Evolutionary conservation across 768 basidiomycete species (phyloP).

Genomic region (Mycena rebaudengoi): DNA sequence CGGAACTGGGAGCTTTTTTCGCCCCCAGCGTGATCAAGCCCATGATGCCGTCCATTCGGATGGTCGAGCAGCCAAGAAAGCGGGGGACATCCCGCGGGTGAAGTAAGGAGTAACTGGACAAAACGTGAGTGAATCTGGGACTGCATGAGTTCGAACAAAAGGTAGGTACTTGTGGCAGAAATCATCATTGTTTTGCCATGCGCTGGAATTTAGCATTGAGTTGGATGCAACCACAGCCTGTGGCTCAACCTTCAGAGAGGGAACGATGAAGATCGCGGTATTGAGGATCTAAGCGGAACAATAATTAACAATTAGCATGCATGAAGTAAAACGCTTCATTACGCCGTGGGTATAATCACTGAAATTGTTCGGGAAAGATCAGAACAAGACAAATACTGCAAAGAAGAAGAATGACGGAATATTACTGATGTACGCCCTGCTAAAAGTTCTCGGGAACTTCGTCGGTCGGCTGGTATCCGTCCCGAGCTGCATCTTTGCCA

Average conservation of each 20-base stretch:
- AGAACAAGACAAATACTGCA: not conserved
- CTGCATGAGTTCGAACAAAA: not conserved
- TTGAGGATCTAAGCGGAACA: slow-evolving; percentile 27
- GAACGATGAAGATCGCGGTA: slow-evolving; percentile 35
- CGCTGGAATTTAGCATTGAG: slow-evolving; percentile 35
- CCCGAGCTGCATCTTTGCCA: slow-evolving; percentile 37
- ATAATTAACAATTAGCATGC: not conserved
- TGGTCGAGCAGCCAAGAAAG: slow-evolving; percentile 36
- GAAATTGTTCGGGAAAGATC: not conserved
- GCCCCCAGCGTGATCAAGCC: slow-evolving; percentile 26
- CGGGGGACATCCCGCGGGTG: slow-evolving; percentile 37
- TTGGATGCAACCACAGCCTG: slow-evolving; percentile 38
- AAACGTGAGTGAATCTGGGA: not conserved
- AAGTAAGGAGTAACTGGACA: slow-evolving; percentile 38
- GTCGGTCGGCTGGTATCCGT: slow-evolving; percentile 33
- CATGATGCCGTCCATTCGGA: slow-evolving; percentile 31
- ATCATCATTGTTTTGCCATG: slow-evolving; percentile 40
- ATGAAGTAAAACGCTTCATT: not conserved
- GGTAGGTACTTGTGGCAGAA: slow-evolving; percentile 38
- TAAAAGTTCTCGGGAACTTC: slow-evolving; percentile 39
- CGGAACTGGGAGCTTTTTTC: slow-evolving; percentile 27
- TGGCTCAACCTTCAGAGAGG: slow-evolving; percentile 31
- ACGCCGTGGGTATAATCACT: slow-evolving; percentile 44
- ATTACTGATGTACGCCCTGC: slow-evolving; percentile 45
- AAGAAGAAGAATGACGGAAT: slow-evolving; percentile 37